Percentiles rank a stretch among this genome's conserved stretches.
Evolutionary conservation across 2,329 filamentous ascomycete species (phyloP).

Genomic region (Colletotrichum lindemuthianum): DNA sequence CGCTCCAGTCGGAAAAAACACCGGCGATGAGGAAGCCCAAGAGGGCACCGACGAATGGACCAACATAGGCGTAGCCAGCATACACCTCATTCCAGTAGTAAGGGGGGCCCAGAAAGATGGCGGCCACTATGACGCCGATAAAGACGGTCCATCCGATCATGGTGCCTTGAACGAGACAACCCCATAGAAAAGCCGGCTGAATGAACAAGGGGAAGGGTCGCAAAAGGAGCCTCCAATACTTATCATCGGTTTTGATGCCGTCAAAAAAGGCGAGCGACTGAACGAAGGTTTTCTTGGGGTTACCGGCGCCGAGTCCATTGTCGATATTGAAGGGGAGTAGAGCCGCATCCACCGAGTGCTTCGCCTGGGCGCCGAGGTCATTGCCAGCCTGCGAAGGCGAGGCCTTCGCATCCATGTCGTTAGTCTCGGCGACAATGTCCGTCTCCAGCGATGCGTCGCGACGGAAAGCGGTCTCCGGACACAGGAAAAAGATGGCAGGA

Average conservation of each 20-base stretch:
- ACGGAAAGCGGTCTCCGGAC: constrained; percentile 81
- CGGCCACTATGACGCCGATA: constrained; percentile 84
- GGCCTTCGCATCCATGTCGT: constrained; percentile 39
- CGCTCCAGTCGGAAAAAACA: constrained; percentile 76
- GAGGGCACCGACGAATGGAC: constrained; percentile 85
- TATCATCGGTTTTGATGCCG: constrained; percentile 82
- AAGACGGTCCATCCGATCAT: constrained; percentile 97
- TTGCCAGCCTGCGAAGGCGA: background rate
- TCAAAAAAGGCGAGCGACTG: constrained; percentile 77
- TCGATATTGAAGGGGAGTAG: background rate
- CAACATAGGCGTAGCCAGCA: constrained; percentile 88
- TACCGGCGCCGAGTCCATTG: constrained; percentile 36
- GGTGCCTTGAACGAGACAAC: constrained; percentile 81
- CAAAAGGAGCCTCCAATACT: constrained; percentile 71
- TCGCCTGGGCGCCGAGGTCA: constrained; percentile 9
- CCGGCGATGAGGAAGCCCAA: constrained; percentile 82
- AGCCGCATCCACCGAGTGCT: background rate
- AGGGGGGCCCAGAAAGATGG: constrained; percentile 82
- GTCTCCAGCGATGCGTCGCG: constrained; percentile 75
- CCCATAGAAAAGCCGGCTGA: constrained; percentile 88
- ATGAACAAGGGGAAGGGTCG: constrained; percentile 84
- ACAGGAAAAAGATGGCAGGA: constrained; percentile 78
- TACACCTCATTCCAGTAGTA: constrained; percentile 84
- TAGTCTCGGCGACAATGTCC: constrained; percentile 64
- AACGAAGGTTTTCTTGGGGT: constrained; percentile 65